Conservation (phyloP, 345 rosid genomes). For the Gossypioides kirkii region DNA sequence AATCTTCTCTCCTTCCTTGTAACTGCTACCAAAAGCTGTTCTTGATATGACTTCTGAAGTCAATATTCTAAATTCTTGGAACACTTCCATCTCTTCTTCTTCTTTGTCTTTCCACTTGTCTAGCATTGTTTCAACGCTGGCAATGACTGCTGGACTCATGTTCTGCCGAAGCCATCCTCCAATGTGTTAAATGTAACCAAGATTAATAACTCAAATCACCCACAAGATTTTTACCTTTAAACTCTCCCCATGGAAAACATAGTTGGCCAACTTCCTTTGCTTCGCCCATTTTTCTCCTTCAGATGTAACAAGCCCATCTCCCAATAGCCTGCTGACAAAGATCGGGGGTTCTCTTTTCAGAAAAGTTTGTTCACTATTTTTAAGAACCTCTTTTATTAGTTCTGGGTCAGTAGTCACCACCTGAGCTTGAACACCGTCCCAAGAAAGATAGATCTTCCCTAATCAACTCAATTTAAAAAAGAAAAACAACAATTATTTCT, state of each 20-base stretch:
- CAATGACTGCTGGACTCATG: constrained; percentile 35
- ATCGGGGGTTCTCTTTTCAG: constrained; percentile 14
- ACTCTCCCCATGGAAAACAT: constrained; percentile 9
- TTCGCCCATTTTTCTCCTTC: constrained; percentile 37
- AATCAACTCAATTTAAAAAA: background rate
- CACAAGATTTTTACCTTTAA: background rate
- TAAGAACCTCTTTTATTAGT: constrained; percentile 36
- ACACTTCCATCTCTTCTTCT: constrained; percentile 35
- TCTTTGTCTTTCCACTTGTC: constrained; percentile 36
- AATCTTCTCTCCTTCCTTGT: constrained; percentile 34
- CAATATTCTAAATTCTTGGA: constrained; percentile 31
- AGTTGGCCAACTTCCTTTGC: constrained; percentile 37
- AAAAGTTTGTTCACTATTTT: constrained; percentile 26
- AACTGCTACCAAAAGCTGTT: constrained; percentile 52
- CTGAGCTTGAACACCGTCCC: constrained; percentile 37
- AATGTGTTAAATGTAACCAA: background rate
- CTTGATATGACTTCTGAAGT: constrained; percentile 46
- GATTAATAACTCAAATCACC: background rate
- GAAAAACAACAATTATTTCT: background rate
- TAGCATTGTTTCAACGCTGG: constrained; percentile 38
- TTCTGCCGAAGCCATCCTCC: constrained; percentile 11
- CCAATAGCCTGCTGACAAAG: constrained; percentile 19
- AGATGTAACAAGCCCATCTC: constrained; percentile 32
- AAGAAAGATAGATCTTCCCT: constrained; percentile 36
- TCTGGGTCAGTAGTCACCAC: constrained; percentile 36